These are phyloP conservation scores for Apophysomyces trapeziformis DNA, from an alignment of 371 early-diverging fungal species.

Conservation along the genomic window DNA sequence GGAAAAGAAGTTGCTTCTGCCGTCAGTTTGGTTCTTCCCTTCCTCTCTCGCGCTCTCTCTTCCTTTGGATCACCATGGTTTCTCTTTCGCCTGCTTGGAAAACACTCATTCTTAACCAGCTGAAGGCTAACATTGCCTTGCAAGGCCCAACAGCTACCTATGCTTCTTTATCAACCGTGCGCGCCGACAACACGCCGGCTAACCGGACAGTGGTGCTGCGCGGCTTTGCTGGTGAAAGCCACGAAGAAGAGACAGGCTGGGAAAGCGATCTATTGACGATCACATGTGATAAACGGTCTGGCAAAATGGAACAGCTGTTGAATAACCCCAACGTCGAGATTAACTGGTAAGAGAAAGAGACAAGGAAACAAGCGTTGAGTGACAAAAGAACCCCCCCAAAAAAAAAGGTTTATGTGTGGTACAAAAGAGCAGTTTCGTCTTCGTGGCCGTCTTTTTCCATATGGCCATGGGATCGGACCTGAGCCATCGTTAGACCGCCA, in stretches of 20 bases:
- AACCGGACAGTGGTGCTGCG: constrained; percentile 55
- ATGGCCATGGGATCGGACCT: constrained; percentile 14
- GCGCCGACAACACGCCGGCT: constrained; percentile 41
- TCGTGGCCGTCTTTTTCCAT: constrained; percentile 20
- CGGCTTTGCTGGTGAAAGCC: constrained; percentile 52
- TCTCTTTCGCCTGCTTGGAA: constrained; percentile 29
- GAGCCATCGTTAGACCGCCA: not conserved
- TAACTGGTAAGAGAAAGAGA: constrained; percentile 36
- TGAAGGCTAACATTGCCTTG: constrained; percentile 41
- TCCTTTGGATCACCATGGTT: not conserved
- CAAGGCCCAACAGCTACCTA: constrained; percentile 39
- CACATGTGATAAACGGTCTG: constrained; percentile 41
- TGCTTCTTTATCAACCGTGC: constrained; percentile 45
- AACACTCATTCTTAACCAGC: constrained; percentile 22
- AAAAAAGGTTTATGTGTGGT: constrained; percentile 39
- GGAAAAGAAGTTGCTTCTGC: too few species aligned
- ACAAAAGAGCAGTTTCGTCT: constrained; percentile 47
- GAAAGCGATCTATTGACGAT: constrained; percentile 44
- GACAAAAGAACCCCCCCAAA: not conserved
- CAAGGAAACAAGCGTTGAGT: not conserved
- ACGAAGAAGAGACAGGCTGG: constrained; percentile 41
- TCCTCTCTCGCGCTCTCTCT: too few species aligned
- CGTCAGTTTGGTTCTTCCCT: too few species aligned
- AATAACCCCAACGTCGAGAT: constrained; percentile 39
- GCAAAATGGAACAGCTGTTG: constrained; percentile 41